These are phyloP conservation scores for Talaromyces sp. DNA, from an alignment of 2,329 filamentous ascomycete genomes.

Conservation along the genomic window DNA sequence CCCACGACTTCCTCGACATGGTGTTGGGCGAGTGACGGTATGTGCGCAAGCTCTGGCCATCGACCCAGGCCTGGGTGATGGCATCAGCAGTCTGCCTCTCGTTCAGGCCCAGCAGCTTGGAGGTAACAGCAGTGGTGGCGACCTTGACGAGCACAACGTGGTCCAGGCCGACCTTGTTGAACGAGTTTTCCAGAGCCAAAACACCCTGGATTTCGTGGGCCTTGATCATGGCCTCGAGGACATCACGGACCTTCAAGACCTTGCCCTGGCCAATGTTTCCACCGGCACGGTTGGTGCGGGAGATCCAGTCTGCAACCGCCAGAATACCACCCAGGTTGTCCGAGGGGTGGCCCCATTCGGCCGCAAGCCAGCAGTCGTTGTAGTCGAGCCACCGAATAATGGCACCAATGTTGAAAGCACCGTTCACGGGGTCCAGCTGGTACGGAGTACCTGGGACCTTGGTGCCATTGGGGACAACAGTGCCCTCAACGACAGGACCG, in stretches of 20 bases:
- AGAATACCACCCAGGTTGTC: constrained; percentile 98
- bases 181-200: constrained; percentile 93
- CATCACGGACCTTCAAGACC: constrained; percentile 80
- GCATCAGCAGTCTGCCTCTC: constrained; percentile 92
- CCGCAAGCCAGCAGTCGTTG: constrained; percentile 99
- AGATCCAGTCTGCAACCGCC: constrained; percentile 94
- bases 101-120: constrained; percentile 85
- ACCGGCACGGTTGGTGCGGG: constrained; percentile 83
- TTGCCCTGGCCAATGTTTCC: constrained; percentile 67
- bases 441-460: constrained; percentile 88
- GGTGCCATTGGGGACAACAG: constrained; percentile 83
- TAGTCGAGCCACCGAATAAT: constrained; percentile 99
- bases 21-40: constrained; percentile 98
- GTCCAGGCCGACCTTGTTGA: constrained; percentile 97
- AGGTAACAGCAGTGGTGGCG: constrained; percentile 86
- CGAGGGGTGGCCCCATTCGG: constrained; percentile 97
- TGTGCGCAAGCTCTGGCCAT: constrained; percentile 90
- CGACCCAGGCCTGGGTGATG: constrained; percentile 94
- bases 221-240: constrained; percentile 97
- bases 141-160: constrained; percentile 98
- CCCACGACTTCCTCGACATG: constrained; percentile 99
- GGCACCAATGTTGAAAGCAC: constrained; percentile 96
- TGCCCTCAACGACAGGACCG: constrained; percentile 85
- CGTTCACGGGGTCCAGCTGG: constrained; percentile 90
- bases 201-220: constrained; percentile 98